Percentiles rank a stretch among this genome's conserved stretches.
Conservation (phyloP, 2,329 filamentous ascomycete species). For the Sporothrix luriei region DNA sequence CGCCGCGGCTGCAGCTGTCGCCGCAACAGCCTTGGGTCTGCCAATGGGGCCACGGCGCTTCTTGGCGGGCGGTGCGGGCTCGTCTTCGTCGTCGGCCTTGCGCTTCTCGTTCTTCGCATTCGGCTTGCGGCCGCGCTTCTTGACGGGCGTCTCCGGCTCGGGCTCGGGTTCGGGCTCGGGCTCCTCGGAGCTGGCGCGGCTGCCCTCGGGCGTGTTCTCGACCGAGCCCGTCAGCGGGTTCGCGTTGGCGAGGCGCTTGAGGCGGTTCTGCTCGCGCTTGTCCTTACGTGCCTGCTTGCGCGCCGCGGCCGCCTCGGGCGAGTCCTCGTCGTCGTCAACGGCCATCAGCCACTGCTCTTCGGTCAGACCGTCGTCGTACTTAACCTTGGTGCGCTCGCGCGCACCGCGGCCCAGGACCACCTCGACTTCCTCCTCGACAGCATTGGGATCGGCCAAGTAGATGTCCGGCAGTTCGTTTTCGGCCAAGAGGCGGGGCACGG, state of each 20-base stretch:
- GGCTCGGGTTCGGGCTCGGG: conserved; percentile 28
- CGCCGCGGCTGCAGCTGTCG: no score
- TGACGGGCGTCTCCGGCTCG: conserved; percentile 65
- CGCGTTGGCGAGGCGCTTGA: conserved; percentile 55
- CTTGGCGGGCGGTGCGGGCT: conserved; percentile 74
- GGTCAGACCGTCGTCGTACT: conserved; percentile 94
- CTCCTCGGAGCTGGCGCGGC: conserved; percentile 81
- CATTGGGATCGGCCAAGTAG: conserved; percentile 84
- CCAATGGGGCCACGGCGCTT: conserved; percentile 73
- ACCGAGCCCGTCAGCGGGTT: conserved; percentile 41
- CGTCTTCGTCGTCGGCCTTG: conserved; percentile 79
- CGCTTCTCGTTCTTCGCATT: conserved; percentile 76
- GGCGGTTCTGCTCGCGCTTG: conserved; percentile 74
- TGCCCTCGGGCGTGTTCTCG: conserved; percentile 76
- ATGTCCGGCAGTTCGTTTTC: conserved; percentile 92
- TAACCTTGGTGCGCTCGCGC: conserved; percentile 89
- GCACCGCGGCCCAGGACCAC: conserved; percentile 80
- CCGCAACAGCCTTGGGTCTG: conserved; percentile 63
- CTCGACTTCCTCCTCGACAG: conserved; percentile 79
- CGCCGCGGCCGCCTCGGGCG: conserved; percentile 87
- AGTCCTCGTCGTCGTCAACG: conserved; percentile 94
- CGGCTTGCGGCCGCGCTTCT: conserved; percentile 84
- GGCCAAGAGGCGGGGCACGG: conserved; percentile 75
- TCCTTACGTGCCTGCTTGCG: conserved; percentile 85
- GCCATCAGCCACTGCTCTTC: conserved; percentile 99